Base-by-base conservation (phyloP, 2,329 filamentous ascomycete species). In the Colletotrichum tanaceti region DNA sequence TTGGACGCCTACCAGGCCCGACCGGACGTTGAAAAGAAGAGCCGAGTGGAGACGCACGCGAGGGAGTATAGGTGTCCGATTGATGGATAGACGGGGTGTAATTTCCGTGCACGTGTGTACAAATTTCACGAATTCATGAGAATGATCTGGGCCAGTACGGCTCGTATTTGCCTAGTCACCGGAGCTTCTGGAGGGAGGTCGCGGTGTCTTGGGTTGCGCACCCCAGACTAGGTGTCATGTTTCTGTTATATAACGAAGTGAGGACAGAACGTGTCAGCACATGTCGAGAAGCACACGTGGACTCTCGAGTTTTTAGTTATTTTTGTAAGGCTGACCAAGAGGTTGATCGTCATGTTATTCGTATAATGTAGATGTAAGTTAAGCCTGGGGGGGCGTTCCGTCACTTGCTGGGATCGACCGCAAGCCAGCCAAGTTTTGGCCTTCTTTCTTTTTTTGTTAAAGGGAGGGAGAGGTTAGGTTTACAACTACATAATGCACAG, bases 1-100 rank as follows among this genome's bases (percentile, higher is more conserved):
- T 80, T 92, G 46, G 92, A 95, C 75, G 85, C 87, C 68, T 77
- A 91, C 72, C 87, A 88, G 73, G 84, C 84, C 41, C 82, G 85
- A 70, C 82, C 83, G 64, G 85, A 84, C 71, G 76, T 81, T 74
- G 82, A 77, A 73, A 75, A 74, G 70, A 74, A 76, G 76, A 75
- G 66, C 72, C 80, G 80, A 65, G 82, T 80, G 47, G 75, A 77
- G 58, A 79, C 78, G 14, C 77, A 77, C 61, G 81, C 85, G 71
- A 78, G 80, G 71, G 85, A 83, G 74, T 88, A 86, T 75, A 82
- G 80, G 72, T 89, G 87, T 75, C 86, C 86, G 11, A 84, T 89
- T 74, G 86, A 89, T 74, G 86, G 85, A 62, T 87, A 77, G 68
- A 64, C 43, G 59, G 58, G 58, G 47, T 63, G 58, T 63, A 70